A percentile compares a stretch with the other conserved stretches of the same genome.
phyloP scores from a whole-genome alignment of 768 basidiomycete genomes.

The Pulveroboletus sp. region DNA sequence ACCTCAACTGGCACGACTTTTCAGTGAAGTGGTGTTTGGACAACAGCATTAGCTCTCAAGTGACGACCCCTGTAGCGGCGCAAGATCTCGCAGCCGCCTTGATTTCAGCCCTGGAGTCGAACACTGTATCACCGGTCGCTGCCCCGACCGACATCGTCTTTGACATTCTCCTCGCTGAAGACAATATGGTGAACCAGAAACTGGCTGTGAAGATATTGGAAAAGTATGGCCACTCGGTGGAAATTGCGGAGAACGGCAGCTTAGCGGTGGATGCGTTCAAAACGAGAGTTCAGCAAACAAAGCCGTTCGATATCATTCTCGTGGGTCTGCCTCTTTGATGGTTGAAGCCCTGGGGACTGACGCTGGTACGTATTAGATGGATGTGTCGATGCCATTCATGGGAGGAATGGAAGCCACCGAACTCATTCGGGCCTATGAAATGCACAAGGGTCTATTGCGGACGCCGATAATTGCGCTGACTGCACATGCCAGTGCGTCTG shows the following conservation, averaged over 20 bases:
- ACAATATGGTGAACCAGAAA: conserved; percentile 95
- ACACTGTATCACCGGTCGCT: conserved; percentile 85
- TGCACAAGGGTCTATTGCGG: conserved; percentile 59
- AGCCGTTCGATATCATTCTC: conserved; percentile 88
- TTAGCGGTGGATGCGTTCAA: conserved; percentile 92
- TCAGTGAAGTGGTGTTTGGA: conserved; percentile 94
- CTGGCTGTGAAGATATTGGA: conserved; percentile 95
- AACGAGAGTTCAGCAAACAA: conserved; percentile 60
- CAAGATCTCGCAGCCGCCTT: conserved; percentile 91
- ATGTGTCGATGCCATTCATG: conserved; percentile 98
- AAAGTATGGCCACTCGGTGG: conserved; percentile 91
- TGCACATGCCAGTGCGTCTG: conserved; percentile 86
- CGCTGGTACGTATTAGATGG: conserved; percentile 67
- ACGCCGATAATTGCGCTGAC: conserved; percentile 96
- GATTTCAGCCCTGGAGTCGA: conserved; percentile 90
- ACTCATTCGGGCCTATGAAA: conserved; percentile 82
- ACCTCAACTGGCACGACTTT: conserved; percentile 8
- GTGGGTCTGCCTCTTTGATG: conserved; percentile 43
- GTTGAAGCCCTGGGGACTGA: neutral
- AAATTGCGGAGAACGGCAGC: conserved; percentile 96
- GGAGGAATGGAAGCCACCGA: conserved; percentile 98
- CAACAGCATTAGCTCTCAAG: conserved; percentile 92
- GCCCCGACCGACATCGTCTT: conserved; percentile 83
- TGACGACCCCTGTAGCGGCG: conserved; percentile 83
- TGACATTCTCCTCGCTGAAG: conserved; percentile 94